Evolutionary conservation across 179 eudicot genomes (phyloP).

Genomic region (Sideroxylon spinosum): DNA sequence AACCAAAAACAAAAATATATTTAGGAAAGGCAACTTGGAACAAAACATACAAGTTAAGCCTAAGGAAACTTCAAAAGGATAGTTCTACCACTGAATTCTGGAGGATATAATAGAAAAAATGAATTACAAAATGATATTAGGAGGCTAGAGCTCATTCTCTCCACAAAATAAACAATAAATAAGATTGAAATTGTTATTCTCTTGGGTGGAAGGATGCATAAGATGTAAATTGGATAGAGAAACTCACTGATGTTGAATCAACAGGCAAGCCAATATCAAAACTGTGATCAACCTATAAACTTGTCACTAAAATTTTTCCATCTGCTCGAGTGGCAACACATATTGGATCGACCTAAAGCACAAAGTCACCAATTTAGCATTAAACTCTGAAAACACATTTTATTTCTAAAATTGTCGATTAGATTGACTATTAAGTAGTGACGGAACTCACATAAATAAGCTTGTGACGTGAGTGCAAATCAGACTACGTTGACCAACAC

Average conservation of each 20-base stretch:
- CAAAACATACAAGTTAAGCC: neutral
- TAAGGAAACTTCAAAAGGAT: neutral
- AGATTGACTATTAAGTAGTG: neutral
- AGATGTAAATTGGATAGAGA: neutral
- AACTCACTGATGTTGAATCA: conserved; percentile 51
- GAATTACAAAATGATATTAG: neutral
- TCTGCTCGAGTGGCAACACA: conserved; percentile 71
- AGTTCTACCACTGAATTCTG: neutral
- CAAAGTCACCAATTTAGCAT: neutral
- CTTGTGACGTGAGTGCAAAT: conserved; percentile 65
- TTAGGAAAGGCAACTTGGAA: neutral
- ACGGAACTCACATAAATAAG: conserved; percentile 40
- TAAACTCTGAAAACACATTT: neutral
- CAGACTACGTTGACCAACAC: conserved; percentile 43
- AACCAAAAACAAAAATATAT: too few relatives aligned
- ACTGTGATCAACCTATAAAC: conserved; percentile 71
- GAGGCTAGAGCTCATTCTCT: neutral
- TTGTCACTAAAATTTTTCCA: conserved; percentile 56
- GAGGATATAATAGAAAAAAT: neutral
- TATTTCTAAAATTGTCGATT: neutral
- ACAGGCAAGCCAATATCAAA: conserved; percentile 45
- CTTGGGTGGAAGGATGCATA: neutral
- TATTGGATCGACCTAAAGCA: conserved; percentile 72
- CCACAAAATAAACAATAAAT: neutral
- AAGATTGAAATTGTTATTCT: neutral